Evolutionary conservation across 768 basidiomycete genomes (phyloP), one percentile per base, ranked within the genome.

Genomic region (Pleurotus tuoliensis): DNA sequence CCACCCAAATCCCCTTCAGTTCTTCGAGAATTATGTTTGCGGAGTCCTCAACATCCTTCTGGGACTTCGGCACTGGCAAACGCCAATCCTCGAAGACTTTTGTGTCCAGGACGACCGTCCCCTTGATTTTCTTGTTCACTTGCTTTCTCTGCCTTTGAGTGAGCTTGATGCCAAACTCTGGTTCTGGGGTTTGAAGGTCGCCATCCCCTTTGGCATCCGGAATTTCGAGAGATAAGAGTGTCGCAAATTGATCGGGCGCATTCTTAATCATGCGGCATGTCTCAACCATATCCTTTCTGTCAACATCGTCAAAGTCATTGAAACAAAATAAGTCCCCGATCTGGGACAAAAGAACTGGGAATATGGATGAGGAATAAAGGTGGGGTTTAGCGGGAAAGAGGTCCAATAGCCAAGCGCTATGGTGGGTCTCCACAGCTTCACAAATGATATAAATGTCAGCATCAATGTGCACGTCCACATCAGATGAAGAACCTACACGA

Each of bases 81-180:
- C 66, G 65, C 16, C 77, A 61, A 25, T 57, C 67, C 4, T 60
- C 62, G 46, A 79, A 74, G 0, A 64, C 66, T 5, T 62, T 55
- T 8, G 40, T 24, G 39, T 79, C 65, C 9, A 73, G 43, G 6
- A 57, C 16, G 3, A 56, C 56, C 3, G 57, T 30, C 13, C 18
- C 47, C 47, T 47, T 57, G 54, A 54, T 62, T 51, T 43, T 38
- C 53, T 56, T 57, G 64, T 58, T 38, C 1, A 58, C 61, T 43
- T 58, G 59, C 61, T 53, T 68, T 40, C 55, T 40, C 51, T 65
- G 66, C 47, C 67, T 70, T 56, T 71, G 76, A 50, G 65, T 68
- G 34, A 59, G 61, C 45, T 59, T 65, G 44, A 57, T 22, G 53
- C 43, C 39, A 16, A 39, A 22, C 7, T 22, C 22, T 16, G 8